Evolutionary conservation across 2,329 filamentous ascomycete genomes (phyloP).

Genomic region (Fusarium penzigii): DNA sequence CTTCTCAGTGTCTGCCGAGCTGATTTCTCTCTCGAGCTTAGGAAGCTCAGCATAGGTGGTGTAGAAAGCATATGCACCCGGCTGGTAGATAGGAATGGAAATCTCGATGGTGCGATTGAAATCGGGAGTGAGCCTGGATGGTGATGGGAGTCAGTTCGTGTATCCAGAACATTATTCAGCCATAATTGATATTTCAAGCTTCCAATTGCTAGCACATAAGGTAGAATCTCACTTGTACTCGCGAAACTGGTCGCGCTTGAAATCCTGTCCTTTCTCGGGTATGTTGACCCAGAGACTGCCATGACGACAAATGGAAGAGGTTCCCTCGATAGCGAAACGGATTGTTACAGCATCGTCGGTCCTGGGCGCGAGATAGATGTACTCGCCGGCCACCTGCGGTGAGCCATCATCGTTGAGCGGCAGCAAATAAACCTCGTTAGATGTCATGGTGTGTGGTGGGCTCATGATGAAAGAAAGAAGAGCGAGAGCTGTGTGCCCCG

Average conservation of each 20-base stretch:
- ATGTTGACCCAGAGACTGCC: constrained; percentile 98
- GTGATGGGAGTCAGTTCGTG: constrained; percentile 13
- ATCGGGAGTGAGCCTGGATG: constrained; percentile 74
- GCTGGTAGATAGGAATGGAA: constrained; percentile 77
- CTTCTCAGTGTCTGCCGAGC: constrained; percentile 26
- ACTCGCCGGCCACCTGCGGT: constrained; percentile 83
- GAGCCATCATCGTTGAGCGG: constrained; percentile 91
- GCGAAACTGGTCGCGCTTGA: constrained; percentile 76
- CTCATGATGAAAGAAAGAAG: constrained; percentile 49
- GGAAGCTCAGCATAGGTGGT: constrained; percentile 89
- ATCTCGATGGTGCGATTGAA: constrained; percentile 93
- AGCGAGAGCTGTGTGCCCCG: constrained; percentile 30
- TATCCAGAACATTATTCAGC: background rate
- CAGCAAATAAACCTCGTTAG: constrained; percentile 79
- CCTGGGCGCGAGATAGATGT: constrained; percentile 83
- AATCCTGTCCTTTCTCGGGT: constrained; percentile 72
- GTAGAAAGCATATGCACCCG: constrained; percentile 93
- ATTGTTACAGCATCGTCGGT: constrained; percentile 75
- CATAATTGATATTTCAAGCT: background rate
- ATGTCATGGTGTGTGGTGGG: constrained; percentile 59
- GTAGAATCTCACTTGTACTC: constrained; percentile 75
- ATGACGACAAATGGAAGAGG: constrained; percentile 91
- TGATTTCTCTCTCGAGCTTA: constrained; percentile 46
- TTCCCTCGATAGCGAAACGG: constrained; percentile 89
- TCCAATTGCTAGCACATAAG: background rate